Percentiles rank a stretch among this genome's conserved stretches.
phyloP scores from a whole-genome alignment of 1,284 basidiomycete species.

The Pyrrhoderma noxium region DNA sequence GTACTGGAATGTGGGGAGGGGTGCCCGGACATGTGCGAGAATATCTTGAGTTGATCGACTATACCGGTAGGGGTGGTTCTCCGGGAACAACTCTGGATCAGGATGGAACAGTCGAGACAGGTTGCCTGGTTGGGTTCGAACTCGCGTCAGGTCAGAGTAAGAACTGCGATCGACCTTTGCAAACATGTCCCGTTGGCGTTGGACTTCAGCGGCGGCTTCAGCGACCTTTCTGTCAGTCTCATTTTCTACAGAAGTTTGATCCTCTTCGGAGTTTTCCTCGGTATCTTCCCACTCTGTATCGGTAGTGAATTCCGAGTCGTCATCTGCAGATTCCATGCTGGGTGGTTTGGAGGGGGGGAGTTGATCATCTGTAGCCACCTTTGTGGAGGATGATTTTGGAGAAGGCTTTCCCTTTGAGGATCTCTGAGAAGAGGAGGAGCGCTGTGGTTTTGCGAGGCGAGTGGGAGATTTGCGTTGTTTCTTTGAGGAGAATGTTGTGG shows the following conservation, averaged over 20 bases:
- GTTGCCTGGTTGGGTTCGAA: slow-evolving; percentile 43
- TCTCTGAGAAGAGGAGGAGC: background rate
- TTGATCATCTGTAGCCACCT: background rate
- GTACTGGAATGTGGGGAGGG: slow-evolving; percentile 32
- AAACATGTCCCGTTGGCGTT: slow-evolving; percentile 70
- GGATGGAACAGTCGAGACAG: slow-evolving; percentile 66
- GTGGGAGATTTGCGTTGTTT: background rate
- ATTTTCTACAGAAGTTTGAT: slow-evolving; percentile 19
- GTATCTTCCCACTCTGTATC: slow-evolving; percentile 24
- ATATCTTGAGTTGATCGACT: slow-evolving; percentile 45
- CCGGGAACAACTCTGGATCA: slow-evolving; percentile 51
- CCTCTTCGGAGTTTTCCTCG: slow-evolving; percentile 26
- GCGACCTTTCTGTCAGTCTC: slow-evolving; percentile 20
- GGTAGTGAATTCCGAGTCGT: slow-evolving; percentile 16
- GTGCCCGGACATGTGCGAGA: slow-evolving; percentile 25
- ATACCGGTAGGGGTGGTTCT: slow-evolving; percentile 48
- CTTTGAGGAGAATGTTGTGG: too few species aligned
- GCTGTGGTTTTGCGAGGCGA: background rate
- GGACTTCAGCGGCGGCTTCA: slow-evolving; percentile 46
- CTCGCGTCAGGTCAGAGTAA: slow-evolving; percentile 51
- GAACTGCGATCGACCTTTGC: slow-evolving; percentile 64
- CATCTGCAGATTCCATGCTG: slow-evolving; percentile 11
- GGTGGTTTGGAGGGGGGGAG: slow-evolving; percentile 7
- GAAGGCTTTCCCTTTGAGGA: background rate
- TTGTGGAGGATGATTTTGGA: background rate